phyloP scores from a whole-genome alignment of 2,329 filamentous ascomycete genomes.

The Alternaria novae-zelandiae region DNA sequence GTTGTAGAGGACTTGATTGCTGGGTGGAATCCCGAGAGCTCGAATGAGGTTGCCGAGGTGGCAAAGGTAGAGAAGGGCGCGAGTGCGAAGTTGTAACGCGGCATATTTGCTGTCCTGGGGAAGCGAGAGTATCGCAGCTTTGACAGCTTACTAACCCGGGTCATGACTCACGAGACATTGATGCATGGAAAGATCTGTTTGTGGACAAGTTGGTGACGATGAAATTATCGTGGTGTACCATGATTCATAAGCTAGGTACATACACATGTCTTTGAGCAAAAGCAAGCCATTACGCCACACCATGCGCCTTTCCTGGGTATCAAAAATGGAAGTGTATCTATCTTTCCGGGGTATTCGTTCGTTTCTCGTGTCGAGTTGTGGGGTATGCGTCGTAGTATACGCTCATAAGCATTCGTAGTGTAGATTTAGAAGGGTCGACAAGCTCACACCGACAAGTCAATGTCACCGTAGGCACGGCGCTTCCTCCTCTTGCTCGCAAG shows the following conservation, averaged over 20 bases:
- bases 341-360: neutral
- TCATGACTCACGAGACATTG: neutral
- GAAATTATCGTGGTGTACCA: neutral
- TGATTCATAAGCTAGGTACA: neutral
- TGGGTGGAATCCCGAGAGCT: constrained; percentile 33
- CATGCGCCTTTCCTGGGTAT: neutral
- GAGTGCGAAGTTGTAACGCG: constrained; percentile 7
- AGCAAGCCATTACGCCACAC: neutral
- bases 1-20: constrained; percentile 45
- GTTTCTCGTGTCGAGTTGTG: neutral
- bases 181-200: neutral
- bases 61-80: constrained; percentile 1
- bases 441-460: neutral
- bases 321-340: neutral
- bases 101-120: neutral
- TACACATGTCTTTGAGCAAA: neutral
- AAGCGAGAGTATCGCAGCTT: neutral
- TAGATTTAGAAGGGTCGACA: neutral
- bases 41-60: constrained; percentile 10
- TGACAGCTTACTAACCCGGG: too few relatives aligned
- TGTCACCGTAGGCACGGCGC: constrained; percentile 1
- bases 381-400: neutral
- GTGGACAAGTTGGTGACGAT: neutral
- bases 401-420: neutral
- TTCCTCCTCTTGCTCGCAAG: constrained; percentile 54